Conservation (phyloP, 441 rosid species). For the Gossypium aridum region DNA sequence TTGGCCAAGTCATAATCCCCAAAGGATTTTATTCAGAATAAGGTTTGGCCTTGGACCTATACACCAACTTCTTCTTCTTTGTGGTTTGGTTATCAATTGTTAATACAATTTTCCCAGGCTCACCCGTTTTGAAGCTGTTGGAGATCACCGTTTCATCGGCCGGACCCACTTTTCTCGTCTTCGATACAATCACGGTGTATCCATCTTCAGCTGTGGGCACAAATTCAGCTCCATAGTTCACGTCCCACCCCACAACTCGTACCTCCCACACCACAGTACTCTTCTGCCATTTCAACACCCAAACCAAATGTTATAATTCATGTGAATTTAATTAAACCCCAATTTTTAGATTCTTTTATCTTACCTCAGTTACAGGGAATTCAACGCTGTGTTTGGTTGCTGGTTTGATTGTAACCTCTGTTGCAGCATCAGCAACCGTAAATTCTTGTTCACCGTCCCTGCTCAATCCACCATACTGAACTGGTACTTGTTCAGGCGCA, state of each 20-base stretch:
- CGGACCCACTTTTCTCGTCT: constrained; percentile 36
- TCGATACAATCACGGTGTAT: constrained; percentile 58
- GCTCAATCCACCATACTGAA: constrained; percentile 73
- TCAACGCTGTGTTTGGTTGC: constrained; percentile 46
- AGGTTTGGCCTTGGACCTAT: constrained; percentile 51
- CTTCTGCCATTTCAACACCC: constrained; percentile 25
- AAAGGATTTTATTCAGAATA: constrained; percentile 7
- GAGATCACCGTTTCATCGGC: constrained; percentile 44
- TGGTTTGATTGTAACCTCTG: constrained; percentile 52
- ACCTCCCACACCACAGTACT: constrained; percentile 44
- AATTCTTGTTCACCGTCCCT: constrained; percentile 53
- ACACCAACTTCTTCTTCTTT: constrained; percentile 62
- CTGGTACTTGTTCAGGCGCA: constrained; percentile 67
- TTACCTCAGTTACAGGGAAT: constrained; percentile 45
- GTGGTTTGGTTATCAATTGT: constrained; percentile 51
- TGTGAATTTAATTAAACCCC: neutral
- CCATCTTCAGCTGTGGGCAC: constrained; percentile 44
- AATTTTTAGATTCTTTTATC: neutral
- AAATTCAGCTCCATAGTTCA: constrained; percentile 56
- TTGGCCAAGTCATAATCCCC: constrained; percentile 5
- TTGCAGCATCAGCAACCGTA: constrained; percentile 41
- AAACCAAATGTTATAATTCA: neutral
- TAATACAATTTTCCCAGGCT: constrained; percentile 50
- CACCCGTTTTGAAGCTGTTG: constrained; percentile 42
- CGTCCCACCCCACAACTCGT: constrained; percentile 53